A percentile compares a stretch with the other conserved stretches of the same genome.
phyloP scores from a whole-genome alignment of 306 rosid species.

The Luffa acutangula region DNA sequence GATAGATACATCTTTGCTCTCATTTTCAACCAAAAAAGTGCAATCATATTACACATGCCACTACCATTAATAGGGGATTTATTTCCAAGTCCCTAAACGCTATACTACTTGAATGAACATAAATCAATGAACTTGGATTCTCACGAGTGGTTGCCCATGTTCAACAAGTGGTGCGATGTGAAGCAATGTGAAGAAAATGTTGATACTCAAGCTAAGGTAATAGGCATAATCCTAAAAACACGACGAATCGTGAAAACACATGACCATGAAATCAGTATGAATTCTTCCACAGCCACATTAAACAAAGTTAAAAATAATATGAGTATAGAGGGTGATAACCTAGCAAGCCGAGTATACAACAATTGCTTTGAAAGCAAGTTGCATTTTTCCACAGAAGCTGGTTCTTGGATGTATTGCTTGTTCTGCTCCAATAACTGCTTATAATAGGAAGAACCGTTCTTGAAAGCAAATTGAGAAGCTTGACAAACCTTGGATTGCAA shows the following conservation, averaged over 20 bases:
- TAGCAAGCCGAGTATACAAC: slow-evolving; percentile 87
- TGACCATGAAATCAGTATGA: background rate
- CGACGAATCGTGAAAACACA: background rate
- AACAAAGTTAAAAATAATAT: background rate
- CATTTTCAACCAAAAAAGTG: background rate
- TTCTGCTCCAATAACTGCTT: slow-evolving; percentile 76
- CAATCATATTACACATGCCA: background rate
- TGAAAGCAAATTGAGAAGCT: slow-evolving; percentile 50
- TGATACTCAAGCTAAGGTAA: background rate
- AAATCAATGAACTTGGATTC: background rate
- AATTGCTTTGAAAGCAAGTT: slow-evolving; percentile 57
- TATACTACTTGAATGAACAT: background rate
- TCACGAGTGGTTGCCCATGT: background rate
- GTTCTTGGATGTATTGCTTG: slow-evolving; percentile 84
- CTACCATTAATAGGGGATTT: background rate
- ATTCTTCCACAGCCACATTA: background rate
- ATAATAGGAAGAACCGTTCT: slow-evolving; percentile 60
- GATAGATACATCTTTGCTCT: background rate
- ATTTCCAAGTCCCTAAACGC: background rate
- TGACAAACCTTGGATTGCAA: slow-evolving; percentile 77
- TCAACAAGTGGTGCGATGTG: background rate
- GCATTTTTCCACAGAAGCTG: slow-evolving; percentile 83
- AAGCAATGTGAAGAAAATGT: background rate
- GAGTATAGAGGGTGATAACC: slow-evolving; percentile 30
- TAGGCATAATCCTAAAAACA: background rate